phyloP scores from a whole-genome alignment of 345 rosid genomes.

The Brassica juncea region DNA sequence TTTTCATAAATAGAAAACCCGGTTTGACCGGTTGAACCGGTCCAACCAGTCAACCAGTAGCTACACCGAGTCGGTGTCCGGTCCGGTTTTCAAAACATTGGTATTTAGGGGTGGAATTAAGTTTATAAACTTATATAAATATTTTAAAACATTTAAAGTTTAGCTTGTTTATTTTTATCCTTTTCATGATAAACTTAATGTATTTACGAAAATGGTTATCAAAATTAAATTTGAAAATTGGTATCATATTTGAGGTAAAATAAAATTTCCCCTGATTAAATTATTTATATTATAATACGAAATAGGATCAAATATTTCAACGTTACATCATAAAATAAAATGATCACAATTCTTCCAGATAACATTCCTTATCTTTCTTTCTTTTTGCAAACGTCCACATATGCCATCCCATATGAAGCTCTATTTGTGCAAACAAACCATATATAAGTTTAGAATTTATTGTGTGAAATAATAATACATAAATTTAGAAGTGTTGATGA shows the following conservation, averaged over 20 bases:
- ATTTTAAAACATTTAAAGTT: no score
- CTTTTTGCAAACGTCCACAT: not conserved
- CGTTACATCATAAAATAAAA: not conserved
- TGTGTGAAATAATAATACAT: not conserved
- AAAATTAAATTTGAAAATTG: no score
- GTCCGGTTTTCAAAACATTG: no score
- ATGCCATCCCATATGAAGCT: not conserved
- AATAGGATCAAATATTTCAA: not conserved
- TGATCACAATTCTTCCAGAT: not conserved
- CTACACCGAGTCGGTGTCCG: no score
- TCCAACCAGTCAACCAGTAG: no score
- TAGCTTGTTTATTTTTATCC: not conserved
- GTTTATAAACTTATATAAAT: not conserved
- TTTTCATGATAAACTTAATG: no score
- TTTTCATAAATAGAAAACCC: no score
- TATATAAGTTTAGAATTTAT: not conserved
- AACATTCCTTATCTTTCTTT: not conserved
- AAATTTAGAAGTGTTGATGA: not conserved
- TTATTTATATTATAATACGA: not conserved
- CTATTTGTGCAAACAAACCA: not conserved
- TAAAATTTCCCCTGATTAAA: not conserved
- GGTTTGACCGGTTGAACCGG: no score
- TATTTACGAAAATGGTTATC: not conserved
- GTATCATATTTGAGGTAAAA: not conserved
- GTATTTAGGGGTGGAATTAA: not conserved